Base-by-base conservation (phyloP, 225 moss, liverwort and hornwort genomes). In the Marchantia paleacea region DNA sequence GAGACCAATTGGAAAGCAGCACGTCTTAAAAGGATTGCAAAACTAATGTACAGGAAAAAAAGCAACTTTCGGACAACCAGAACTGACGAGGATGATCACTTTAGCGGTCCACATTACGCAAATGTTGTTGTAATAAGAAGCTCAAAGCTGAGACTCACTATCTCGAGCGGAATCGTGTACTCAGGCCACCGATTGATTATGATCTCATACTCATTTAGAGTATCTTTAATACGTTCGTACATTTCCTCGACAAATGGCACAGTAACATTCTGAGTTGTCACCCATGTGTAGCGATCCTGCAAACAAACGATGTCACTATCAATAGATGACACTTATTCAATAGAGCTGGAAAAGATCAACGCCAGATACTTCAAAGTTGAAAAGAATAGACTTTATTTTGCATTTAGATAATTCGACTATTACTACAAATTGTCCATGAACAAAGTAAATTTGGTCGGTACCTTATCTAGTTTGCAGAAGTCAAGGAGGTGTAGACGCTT, bases 181-280 rank as follows among this genome's bases (percentile, higher is more conserved):
- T 97, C 97, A 1, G 97, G 97, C 97, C 97, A 95, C 75, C 97
- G 97, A 81, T 89, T 91, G 79, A 95, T 92, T 67, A 97, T 94
- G 18, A 94, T 81, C 88, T 95, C 94, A 24, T 90, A 94, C 79
- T 97, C 97, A 75, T 88, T 93, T 16, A 97, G 80, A n/a, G 94
- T 91, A 53, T 93, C 94, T 80, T 93, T 91, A 77, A 99, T 95
- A 25, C 91, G 90, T 66, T 99, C 97, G 69, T 95, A 99, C 62
- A 99, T 90, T 80, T 95, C 94, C 85, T 97, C 97, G 67, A 97
- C 97, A 73, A 93, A 95, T 51, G 97, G 97, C 52, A 92, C 94
- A 22, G 93, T 97, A 52, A 91, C 87, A 79, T 97, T 94, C 77
- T 93, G 91, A 3, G 93, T 95, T 22, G 95, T 92, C 82, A 93